Percentiles rank a stretch among this genome's conserved stretches.
phyloP scores from a whole-genome alignment of 2,329 filamentous ascomycete species.

The Clarireedia monteithiana region DNA sequence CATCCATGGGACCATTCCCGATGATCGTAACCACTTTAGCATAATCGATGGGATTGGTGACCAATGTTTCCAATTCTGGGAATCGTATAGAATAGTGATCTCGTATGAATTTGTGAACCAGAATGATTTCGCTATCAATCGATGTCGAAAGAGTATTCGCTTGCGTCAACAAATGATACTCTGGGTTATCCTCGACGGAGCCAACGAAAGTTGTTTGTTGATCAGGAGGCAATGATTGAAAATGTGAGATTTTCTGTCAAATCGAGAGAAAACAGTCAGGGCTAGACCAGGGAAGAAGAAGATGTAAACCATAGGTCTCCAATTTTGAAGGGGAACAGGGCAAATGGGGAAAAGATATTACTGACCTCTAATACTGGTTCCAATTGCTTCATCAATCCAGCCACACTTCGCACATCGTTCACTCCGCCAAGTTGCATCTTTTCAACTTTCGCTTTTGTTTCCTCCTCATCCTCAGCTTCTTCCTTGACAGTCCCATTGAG shows the following conservation, averaged over 20 bases:
- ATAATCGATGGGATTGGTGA: constrained; percentile 90
- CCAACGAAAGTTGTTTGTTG: constrained; percentile 61
- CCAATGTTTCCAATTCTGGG: constrained; percentile 81
- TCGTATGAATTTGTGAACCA: constrained; percentile 92
- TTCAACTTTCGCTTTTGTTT: constrained; percentile 70
- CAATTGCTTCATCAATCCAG: constrained; percentile 71
- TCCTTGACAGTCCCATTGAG: constrained; percentile 31
- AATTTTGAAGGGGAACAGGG: constrained; percentile 22
- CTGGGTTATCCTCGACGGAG: constrained; percentile 84
- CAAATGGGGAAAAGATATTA: constrained; percentile 24
- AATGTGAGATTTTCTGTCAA: constrained; percentile 71
- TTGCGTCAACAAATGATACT: constrained; percentile 81
- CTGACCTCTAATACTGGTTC: constrained; percentile 77
- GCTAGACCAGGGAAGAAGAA: constrained; percentile 45
- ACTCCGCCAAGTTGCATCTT: constrained; percentile 70
- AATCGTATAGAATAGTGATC: constrained; percentile 94
- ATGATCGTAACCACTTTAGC: constrained; percentile 91
- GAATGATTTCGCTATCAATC: constrained; percentile 85
- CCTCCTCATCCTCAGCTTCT: constrained; percentile 54
- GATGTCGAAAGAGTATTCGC: constrained; percentile 85
- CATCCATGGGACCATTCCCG: constrained; percentile 82
- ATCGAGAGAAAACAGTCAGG: constrained; percentile 53
- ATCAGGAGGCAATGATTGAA: constrained; percentile 59
- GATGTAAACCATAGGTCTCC: constrained; percentile 53
- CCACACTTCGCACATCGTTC: constrained; percentile 72